These are phyloP conservation scores for Hordeum marinum DNA, from an alignment of 176 grass and related monocot genomes.

Conservation along the genomic window DNA sequence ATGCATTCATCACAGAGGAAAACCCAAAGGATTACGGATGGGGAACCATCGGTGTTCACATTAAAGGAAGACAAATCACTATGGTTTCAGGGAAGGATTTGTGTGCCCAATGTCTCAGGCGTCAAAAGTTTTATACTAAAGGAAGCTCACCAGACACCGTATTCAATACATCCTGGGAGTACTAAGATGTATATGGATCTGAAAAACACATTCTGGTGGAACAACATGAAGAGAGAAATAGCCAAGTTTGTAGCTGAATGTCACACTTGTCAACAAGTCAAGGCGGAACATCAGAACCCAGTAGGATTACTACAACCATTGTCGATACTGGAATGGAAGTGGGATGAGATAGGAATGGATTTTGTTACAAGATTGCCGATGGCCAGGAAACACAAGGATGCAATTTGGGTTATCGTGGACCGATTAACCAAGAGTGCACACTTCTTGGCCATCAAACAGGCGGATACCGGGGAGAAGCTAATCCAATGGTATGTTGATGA, in stretches of 20 bases:
- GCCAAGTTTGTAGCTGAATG: neutral
- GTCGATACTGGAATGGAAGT: neutral
- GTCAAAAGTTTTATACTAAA: neutral
- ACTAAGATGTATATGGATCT: neutral
- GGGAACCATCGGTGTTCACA: neutral
- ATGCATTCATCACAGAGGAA: neutral
- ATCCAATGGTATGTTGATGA: neutral
- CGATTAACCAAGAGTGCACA: neutral
- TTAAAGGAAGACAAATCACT: neutral
- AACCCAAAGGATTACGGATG: neutral
- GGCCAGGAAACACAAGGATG: neutral
- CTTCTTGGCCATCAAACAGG: neutral
- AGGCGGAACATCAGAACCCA: neutral
- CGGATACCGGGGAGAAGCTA: neutral
- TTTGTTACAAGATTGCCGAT: neutral
- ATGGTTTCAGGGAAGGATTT: neutral
- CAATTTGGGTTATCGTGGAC: neutral
- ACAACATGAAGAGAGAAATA: neutral
- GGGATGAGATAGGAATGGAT: neutral
- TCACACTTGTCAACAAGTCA: neutral
- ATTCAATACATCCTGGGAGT: neutral
- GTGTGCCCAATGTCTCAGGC: neutral
- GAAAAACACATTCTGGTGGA: neutral
- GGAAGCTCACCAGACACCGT: neutral
- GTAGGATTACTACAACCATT: neutral